Percentiles rank a stretch among this genome's conserved stretches.
Evolutionary conservation across 495 filamentous ascomycete species (phyloP).

Genomic region (Penicillium daleae): DNA sequence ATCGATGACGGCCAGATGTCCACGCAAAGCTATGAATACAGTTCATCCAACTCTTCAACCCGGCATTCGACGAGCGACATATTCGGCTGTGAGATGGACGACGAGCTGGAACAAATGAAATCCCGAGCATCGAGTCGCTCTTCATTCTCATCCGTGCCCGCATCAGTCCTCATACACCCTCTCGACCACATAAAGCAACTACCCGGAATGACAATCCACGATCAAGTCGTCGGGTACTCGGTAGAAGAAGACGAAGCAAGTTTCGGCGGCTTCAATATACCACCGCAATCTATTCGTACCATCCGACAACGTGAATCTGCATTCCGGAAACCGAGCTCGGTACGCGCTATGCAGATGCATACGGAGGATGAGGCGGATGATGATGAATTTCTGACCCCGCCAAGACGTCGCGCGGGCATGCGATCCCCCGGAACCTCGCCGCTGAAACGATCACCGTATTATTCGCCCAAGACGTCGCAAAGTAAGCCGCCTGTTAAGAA

Average conservation of each 20-base stretch:
- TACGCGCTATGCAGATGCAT: conserved; percentile 78
- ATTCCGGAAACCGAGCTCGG: conserved; percentile 74
- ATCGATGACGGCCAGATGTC: conserved; percentile 29
- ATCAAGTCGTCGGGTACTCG: conserved; percentile 27
- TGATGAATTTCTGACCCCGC: conserved; percentile 42
- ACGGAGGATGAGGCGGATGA: conserved; percentile 52
- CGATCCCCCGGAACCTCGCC: conserved; percentile 42
- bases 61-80: conserved; percentile 39
- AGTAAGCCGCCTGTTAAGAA: conserved; percentile 61
- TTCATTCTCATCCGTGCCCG: conserved; percentile 48
- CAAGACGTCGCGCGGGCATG: conserved; percentile 38
- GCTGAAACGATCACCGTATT: conserved; percentile 44
- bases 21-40: conserved; percentile 39
- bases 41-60: conserved; percentile 44
- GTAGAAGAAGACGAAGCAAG: conserved; percentile 32
- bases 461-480: conserved; percentile 49
- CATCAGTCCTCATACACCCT: conserved; percentile 41
- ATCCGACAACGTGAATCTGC: conserved; percentile 48
- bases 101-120: conserved; percentile 34
- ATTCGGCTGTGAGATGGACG: conserved; percentile 35
- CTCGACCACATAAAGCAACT: conserved; percentile 29
- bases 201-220: conserved; percentile 17
- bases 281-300: conserved; percentile 27
- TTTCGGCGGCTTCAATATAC: conserved; percentile 27
- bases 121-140: conserved; percentile 49